Evolutionary conservation across 352 stramenopile species (phyloP).

Genomic region (Phytophthora pini): DNA sequence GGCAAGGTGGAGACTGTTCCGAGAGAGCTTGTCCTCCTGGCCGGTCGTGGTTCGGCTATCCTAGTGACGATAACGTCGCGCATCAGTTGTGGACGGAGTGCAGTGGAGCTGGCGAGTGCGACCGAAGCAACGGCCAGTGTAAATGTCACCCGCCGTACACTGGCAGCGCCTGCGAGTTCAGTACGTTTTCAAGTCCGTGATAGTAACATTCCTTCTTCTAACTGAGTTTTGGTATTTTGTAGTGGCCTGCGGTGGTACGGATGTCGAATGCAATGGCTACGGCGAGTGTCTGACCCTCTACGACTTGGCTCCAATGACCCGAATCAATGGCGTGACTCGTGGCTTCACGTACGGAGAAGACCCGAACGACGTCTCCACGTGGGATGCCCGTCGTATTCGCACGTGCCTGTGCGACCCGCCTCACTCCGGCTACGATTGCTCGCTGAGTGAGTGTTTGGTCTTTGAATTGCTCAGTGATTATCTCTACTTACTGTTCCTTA

Average conservation of each 20-base stretch:
- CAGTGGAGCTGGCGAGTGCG: slow-evolving; percentile 67
- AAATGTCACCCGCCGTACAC: slow-evolving; percentile 78
- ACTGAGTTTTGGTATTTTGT: slow-evolving; percentile 10
- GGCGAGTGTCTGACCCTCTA: slow-evolving; percentile 77
- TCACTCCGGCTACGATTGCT: slow-evolving; percentile 80
- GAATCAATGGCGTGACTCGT: slow-evolving; percentile 58
- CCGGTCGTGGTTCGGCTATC: slow-evolving; percentile 75
- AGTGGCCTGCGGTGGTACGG: slow-evolving; percentile 61
- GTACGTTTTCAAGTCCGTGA: slow-evolving; percentile 37
- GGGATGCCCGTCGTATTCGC: slow-evolving; percentile 74
- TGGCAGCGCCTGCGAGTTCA: slow-evolving; percentile 69
- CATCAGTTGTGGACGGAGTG: slow-evolving; percentile 65
- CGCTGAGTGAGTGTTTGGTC: slow-evolving; percentile 40
- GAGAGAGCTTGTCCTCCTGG: slow-evolving; percentile 66
- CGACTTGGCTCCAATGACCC: slow-evolving; percentile 61
- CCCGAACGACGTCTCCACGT: slow-evolving; percentile 74
- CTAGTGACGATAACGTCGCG: slow-evolving; percentile 53
- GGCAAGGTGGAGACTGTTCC: slow-evolving; percentile 79
- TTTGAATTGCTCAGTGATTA: not conserved
- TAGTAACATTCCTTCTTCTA: not conserved
- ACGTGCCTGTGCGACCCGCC: slow-evolving; percentile 66
- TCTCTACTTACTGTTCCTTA: slow-evolving; percentile 8
- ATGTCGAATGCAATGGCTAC: slow-evolving; percentile 71
- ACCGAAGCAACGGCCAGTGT: slow-evolving; percentile 72
- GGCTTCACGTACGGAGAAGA: slow-evolving; percentile 70